These are phyloP conservation scores for Hirsutella thompsonii DNA, from an alignment of 2,329 filamentous ascomycete genomes.

Conservation along the genomic window DNA sequence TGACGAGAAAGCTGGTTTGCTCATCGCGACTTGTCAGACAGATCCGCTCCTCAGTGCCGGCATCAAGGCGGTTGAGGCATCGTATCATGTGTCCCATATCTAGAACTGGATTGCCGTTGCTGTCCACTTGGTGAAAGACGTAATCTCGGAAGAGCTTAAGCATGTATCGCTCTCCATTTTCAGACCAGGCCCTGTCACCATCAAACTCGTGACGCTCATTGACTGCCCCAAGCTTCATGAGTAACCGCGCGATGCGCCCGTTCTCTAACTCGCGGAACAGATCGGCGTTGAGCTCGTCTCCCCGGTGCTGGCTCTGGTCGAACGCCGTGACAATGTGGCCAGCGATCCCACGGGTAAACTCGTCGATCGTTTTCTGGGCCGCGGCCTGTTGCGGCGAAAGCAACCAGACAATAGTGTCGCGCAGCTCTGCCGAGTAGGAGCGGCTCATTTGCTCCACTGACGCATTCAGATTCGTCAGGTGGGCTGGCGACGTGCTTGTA, in stretches of 20 bases:
- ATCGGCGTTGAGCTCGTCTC: constrained; percentile 61
- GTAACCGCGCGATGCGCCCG: constrained; percentile 65
- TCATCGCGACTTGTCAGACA: constrained; percentile 81
- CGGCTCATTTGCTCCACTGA: constrained; percentile 66
- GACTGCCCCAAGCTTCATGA: constrained; percentile 72
- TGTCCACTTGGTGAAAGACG: constrained; percentile 91
- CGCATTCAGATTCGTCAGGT: constrained; percentile 49
- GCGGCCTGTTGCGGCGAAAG: constrained; percentile 48
- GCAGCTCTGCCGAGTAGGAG: constrained; percentile 65
- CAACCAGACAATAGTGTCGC: constrained; percentile 72
- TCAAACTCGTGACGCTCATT: constrained; percentile 84
- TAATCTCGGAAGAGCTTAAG: constrained; percentile 94
- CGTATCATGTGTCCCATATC: constrained; percentile 80
- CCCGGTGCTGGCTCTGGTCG: constrained; percentile 65
- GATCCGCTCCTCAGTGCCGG: constrained; percentile 75
- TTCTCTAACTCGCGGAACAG: constrained; percentile 81
- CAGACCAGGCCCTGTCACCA: constrained; percentile 68
- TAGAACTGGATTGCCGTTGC: constrained; percentile 67
- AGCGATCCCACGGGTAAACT: constrained; percentile 67
- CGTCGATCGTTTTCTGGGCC: constrained; percentile 58
- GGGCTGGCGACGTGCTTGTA: constrained; percentile 45
- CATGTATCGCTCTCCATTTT: constrained; percentile 84
- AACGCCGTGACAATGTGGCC: constrained; percentile 63
- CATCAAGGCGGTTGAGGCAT: constrained; percentile 85
- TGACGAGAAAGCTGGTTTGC: constrained; percentile 77